phyloP scores from a whole-genome alignment of 2,329 filamentous ascomycete genomes.

The Cladosporium halotolerans region DNA sequence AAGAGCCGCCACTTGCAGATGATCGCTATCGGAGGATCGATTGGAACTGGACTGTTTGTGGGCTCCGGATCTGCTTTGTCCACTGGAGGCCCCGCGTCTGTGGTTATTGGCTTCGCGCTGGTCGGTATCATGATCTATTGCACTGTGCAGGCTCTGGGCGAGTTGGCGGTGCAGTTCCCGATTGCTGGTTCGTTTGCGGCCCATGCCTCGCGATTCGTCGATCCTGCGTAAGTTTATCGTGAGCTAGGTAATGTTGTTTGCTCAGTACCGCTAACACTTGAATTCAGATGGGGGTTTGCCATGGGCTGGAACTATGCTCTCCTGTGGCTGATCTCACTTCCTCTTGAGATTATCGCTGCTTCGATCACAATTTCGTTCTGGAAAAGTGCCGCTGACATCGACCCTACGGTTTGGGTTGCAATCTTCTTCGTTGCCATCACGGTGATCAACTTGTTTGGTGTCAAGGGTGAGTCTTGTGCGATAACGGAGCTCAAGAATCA shows the following conservation, averaged over 20 bases:
- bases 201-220: conserved; percentile 39
- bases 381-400: conserved; percentile 34
- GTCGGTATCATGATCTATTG: conserved; percentile 40
- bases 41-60: conserved; percentile 51
- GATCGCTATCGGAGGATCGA: conserved; percentile 33
- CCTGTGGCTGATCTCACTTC: conserved; percentile 21
- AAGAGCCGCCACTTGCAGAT: conserved; percentile 28
- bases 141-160: conserved; percentile 37
- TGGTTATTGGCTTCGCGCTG: conserved; percentile 27
- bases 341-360: conserved; percentile 25
- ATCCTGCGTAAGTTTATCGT: conserved; percentile 70
- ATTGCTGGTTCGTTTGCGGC: conserved; percentile 37
- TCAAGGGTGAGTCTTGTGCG: conserved; percentile 75
- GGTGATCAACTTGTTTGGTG: conserved; percentile 77
- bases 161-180: conserved; percentile 36
- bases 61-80: conserved; percentile 44
- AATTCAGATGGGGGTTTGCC: conserved; percentile 22
- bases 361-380: conserved; percentile 25
- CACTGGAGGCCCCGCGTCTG: conserved; percentile 44
- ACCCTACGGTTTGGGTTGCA: conserved; percentile 71
- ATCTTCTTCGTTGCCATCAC: conserved; percentile 74
- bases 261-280: conserved; percentile 39
- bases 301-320: conserved; percentile 27
- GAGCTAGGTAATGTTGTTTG: conserved; percentile 52
- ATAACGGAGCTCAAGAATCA: conserved; percentile 65